Conservation (phyloP, 2,329 filamentous ascomycete species). For the Aspergillus sp. region DNA sequence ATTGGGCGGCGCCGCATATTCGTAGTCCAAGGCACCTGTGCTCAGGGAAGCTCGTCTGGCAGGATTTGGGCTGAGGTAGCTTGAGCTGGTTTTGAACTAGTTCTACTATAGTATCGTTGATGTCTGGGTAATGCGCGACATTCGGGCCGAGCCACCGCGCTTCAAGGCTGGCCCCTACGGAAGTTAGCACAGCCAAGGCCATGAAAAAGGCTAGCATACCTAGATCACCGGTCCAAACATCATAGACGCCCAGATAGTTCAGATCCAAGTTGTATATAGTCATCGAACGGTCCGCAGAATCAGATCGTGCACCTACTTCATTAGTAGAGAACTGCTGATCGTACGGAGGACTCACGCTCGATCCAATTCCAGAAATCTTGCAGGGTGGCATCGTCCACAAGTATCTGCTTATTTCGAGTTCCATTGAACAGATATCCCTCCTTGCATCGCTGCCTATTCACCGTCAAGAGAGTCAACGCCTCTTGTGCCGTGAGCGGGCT, state of each 20-base stretch:
- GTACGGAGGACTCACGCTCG: slow-evolving; percentile 46
- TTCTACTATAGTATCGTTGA: slow-evolving; percentile 51
- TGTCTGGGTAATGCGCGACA: slow-evolving; percentile 29
- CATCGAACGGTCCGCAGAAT: slow-evolving; percentile 57
- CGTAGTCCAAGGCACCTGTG: slow-evolving; percentile 65
- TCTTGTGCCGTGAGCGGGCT: slow-evolving; percentile 41
- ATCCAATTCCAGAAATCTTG: slow-evolving; percentile 65
- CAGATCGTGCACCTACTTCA: slow-evolving; percentile 41
- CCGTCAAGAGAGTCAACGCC: slow-evolving; percentile 45
- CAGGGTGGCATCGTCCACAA: slow-evolving; percentile 60
- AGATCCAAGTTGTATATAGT: slow-evolving; percentile 61
- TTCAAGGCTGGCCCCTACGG: slow-evolving; percentile 39
- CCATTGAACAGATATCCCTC: slow-evolving; percentile 61
- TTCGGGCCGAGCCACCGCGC: slow-evolving; percentile 36
- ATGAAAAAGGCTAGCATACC: slow-evolving; percentile 37
- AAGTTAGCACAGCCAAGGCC: slow-evolving; percentile 15
- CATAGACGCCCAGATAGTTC: slow-evolving; percentile 63
- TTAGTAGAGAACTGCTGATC: slow-evolving; percentile 17
- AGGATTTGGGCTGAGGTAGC: slow-evolving; percentile 56
- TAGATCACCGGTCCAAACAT: slow-evolving; percentile 62
- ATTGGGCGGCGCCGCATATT: slow-evolving; percentile 63
- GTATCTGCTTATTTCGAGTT: slow-evolving; percentile 58
- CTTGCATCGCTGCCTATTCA: slow-evolving; percentile 55
- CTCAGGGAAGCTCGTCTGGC: slow-evolving; percentile 56
- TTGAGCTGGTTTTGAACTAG: slow-evolving; percentile 55